Conservation (phyloP, 108 stramenopile genomes). For the Cylindrotheca fusiformis region DNA sequence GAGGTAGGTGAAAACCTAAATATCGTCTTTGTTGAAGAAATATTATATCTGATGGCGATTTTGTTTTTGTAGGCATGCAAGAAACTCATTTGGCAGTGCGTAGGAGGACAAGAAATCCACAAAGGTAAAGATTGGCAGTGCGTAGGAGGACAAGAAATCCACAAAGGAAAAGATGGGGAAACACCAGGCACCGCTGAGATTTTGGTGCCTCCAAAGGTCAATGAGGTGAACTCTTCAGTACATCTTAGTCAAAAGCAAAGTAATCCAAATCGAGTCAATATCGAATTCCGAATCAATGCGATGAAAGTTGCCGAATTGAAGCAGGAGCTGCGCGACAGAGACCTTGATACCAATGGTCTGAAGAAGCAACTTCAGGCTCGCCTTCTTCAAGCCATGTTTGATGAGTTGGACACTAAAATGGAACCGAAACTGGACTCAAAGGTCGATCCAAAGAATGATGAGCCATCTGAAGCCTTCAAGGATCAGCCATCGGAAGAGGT, state of each 20-base stretch:
- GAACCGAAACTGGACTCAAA: slow-evolving; percentile 3
- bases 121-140: slow-evolving; percentile 19
- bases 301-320: slow-evolving; percentile 50
- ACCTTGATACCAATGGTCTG: slow-evolving; percentile 32
- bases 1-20: slow-evolving; percentile 18
- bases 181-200: neutral
- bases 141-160: slow-evolving; percentile 9
- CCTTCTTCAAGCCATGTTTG: slow-evolving; percentile 24
- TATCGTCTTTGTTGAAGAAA: neutral
- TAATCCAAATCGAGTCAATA: slow-evolving; percentile 3
- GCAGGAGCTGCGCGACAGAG: slow-evolving; percentile 38
- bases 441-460: neutral
- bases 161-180: neutral
- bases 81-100: slow-evolving; percentile 28
- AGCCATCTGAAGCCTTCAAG: neutral
- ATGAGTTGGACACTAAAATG: slow-evolving; percentile 13
- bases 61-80: slow-evolving; percentile 13
- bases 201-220: neutral
- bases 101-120: neutral
- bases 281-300: slow-evolving; percentile 33
- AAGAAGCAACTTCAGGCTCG: slow-evolving; percentile 49
- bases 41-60: neutral
- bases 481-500: slow-evolving; percentile 1
- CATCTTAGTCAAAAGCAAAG: neutral
- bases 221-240: neutral